Evolutionary conservation across 1,284 basidiomycete species (phyloP).

Genomic region (Xerocomus amazonicus): DNA sequence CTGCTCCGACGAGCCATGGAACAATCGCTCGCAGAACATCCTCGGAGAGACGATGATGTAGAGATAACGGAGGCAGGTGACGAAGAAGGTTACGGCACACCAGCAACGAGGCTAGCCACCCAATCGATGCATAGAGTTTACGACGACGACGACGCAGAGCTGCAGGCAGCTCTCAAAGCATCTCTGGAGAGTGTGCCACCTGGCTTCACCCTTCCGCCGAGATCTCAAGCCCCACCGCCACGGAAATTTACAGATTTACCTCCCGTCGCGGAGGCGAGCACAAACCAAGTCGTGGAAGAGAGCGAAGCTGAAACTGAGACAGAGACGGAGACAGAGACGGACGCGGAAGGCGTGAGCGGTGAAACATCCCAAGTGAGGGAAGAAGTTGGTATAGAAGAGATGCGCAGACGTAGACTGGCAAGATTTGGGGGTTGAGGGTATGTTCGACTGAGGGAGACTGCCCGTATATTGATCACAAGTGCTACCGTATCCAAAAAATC

Average conservation of each 20-base stretch:
- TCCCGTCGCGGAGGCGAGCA: constrained; percentile 18
- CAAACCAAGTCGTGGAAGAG: constrained; percentile 3
- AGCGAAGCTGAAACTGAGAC: constrained; percentile 17
- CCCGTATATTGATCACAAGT: background rate
- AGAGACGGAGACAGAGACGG: constrained; percentile 21
- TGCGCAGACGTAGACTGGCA: constrained; percentile 72
- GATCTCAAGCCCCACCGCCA: constrained; percentile 26
- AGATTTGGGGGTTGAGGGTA: constrained; percentile 55
- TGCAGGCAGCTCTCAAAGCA: constrained; percentile 82
- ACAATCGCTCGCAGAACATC: constrained; percentile 45
- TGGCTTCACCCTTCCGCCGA: constrained; percentile 44
- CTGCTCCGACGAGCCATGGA: constrained; percentile 61
- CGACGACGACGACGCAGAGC: constrained; percentile 83
- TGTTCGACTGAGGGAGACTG: background rate
- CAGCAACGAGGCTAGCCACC: constrained; percentile 1
- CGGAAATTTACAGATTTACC: constrained; percentile 14
- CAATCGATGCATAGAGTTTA: constrained; percentile 45
- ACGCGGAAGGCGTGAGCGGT: constrained; percentile 16
- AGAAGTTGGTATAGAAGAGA: constrained; percentile 66
- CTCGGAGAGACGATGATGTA: constrained; percentile 12
- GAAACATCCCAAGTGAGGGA: constrained; percentile 28
- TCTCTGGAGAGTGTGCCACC: constrained; percentile 68
- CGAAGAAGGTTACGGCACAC: constrained; percentile 28
- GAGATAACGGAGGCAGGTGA: constrained; percentile 22
- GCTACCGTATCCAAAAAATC: background rate